Conservation (phyloP, 495 filamentous ascomycete genomes). For the Penicillium canariense region DNA sequence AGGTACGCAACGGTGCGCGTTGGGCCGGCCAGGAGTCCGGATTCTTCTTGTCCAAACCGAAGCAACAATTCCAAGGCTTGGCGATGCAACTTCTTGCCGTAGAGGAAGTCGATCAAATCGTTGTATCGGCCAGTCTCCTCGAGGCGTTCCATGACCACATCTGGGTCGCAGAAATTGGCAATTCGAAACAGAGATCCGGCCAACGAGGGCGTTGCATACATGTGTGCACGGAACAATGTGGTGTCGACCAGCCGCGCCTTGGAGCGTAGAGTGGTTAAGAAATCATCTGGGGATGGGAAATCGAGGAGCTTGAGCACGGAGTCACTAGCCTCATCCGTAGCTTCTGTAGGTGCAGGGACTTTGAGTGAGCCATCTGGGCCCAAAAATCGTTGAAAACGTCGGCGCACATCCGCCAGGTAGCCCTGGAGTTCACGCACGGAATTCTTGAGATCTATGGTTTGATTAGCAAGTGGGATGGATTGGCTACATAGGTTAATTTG, state of each 20-base stretch:
- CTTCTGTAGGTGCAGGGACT: conserved; percentile 50
- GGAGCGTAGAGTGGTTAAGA: conserved; percentile 64
- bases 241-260: conserved; percentile 87
- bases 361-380: conserved; percentile 74
- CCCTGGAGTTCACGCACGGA: conserved; percentile 78
- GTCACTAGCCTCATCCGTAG: conserved; percentile 47
- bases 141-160: conserved; percentile 89
- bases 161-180: conserved; percentile 94
- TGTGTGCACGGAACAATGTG: conserved; percentile 87
- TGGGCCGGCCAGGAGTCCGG: conserved; percentile 57
- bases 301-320: conserved; percentile 46
- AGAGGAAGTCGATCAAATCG: conserved; percentile 94
- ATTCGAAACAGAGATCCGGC: conserved; percentile 91
- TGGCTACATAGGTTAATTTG: no score
- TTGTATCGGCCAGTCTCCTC: conserved; percentile 86
- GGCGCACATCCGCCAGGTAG: conserved; percentile 80
- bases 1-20: conserved; percentile 85
- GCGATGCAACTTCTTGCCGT: conserved; percentile 89
- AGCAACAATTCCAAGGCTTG: conserved; percentile 80
- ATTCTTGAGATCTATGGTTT: conserved; percentile 76
- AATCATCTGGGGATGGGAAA: conserved; percentile 52
- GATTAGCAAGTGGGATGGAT: no score
- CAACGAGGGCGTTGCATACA: conserved; percentile 81
- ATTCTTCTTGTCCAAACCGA: conserved; percentile 74
- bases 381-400: conserved; percentile 76